Percentiles rank a stretch among this genome's conserved stretches.
Evolutionary conservation across 1,284 basidiomycete species (phyloP).

Genomic region (Puccinia sorghi): DNA sequence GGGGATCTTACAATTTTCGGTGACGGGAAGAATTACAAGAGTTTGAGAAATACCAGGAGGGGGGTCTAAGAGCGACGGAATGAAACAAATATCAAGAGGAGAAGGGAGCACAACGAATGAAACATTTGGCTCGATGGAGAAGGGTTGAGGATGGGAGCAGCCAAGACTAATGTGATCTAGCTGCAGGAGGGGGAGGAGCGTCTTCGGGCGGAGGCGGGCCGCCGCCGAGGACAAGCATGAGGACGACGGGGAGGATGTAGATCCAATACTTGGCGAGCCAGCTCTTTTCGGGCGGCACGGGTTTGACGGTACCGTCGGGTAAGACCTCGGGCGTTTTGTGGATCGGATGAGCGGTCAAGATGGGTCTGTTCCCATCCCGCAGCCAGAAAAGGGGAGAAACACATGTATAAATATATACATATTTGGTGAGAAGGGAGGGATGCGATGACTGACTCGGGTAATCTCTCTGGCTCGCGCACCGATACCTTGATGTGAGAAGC

Average conservation of each 20-base stretch:
- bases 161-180: too few relatives aligned
- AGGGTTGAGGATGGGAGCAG: background rate
- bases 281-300: conserved; percentile 18
- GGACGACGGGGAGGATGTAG: conserved; percentile 68
- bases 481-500: background rate
- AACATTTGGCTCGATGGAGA: background rate
- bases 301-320: conserved; percentile 33
- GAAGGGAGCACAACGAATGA: too few relatives aligned
- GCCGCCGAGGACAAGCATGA: conserved; percentile 57
- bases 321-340: conserved; percentile 19
- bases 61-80: too few relatives aligned
- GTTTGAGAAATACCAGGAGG: too few relatives aligned
- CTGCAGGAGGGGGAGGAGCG: too few relatives aligned
- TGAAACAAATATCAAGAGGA: too few relatives aligned
- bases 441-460: conserved; percentile 10
- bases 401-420: too few relatives aligned
- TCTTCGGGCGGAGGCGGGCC: conserved; percentile 35
- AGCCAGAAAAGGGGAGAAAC: too few relatives aligned
- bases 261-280: conserved; percentile 73
- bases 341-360: conserved; percentile 2
- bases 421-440: too few relatives aligned
- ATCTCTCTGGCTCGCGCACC: conserved; percentile 23
- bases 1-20: too few relatives aligned
- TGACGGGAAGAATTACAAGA: too few relatives aligned
- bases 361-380: background rate